Evolutionary conservation across 176 grass and related monocot genomes (phyloP).

Genomic region (Panicum miliaceum): DNA sequence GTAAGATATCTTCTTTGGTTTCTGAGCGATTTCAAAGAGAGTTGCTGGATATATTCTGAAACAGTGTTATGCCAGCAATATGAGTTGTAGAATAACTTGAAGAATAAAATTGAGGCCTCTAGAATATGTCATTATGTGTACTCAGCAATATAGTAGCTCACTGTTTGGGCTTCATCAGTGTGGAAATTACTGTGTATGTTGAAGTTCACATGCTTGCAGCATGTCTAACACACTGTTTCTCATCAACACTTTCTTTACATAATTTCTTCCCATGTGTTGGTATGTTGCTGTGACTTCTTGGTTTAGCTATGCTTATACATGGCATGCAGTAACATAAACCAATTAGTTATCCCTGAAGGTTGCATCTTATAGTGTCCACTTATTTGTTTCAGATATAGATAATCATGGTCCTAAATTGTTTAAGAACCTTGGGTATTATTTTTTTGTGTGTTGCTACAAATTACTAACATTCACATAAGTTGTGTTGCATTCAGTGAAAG

Average conservation of each 20-base stretch:
- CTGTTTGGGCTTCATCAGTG: background rate
- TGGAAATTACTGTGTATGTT: background rate
- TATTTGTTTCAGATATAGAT: background rate
- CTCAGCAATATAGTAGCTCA: background rate
- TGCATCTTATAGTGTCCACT: background rate
- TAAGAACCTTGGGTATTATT: background rate
- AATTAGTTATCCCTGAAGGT: background rate
- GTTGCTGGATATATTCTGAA: conserved; percentile 12
- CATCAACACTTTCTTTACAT: background rate
- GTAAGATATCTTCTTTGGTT: conserved; percentile 4
- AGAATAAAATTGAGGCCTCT: background rate
- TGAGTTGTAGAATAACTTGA: conserved; percentile 11
- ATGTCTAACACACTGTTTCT: background rate
- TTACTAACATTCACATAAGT: background rate
- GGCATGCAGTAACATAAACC: background rate
- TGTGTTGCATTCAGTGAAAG: background rate
- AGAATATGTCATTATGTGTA: background rate
- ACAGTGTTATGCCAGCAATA: background rate
- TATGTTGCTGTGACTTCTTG: background rate
- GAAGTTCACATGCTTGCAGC: background rate
- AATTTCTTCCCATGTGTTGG: background rate
- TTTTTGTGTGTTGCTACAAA: background rate
- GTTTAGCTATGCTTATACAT: background rate
- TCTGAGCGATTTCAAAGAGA: conserved; percentile 18
- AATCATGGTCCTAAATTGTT: background rate